Percentiles rank a stretch among this genome's conserved stretches.
Conservation (phyloP, 176 grass and related monocot genomes). For the Eragrostis nindensis region DNA sequence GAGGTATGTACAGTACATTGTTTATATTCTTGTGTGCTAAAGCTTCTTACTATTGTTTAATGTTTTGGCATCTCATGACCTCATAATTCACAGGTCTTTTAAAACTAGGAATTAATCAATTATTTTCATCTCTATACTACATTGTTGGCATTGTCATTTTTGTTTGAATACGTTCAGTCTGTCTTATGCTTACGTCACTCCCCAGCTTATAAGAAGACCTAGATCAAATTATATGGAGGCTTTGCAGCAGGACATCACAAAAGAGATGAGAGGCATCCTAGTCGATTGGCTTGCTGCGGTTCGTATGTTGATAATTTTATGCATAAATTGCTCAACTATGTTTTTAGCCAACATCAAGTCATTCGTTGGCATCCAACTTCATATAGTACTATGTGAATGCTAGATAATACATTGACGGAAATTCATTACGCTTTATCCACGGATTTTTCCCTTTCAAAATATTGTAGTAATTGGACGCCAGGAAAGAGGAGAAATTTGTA, state of each 20-base stretch:
- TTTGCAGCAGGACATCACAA: constrained; percentile 53
- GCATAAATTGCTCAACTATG: background rate
- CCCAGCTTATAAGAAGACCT: constrained; percentile 61
- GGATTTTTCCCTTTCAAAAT: background rate
- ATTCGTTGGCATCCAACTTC: constrained; percentile 15
- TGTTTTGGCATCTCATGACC: background rate
- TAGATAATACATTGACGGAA: constrained; percentile 23
- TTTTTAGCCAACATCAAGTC: background rate
- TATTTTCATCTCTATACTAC: constrained; percentile 22
- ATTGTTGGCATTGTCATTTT: constrained; percentile 9
- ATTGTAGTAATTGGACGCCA: constrained; percentile 24
- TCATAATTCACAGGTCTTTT: constrained; percentile 19
- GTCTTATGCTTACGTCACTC: constrained; percentile 33
- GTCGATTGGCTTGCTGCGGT: constrained; percentile 86
- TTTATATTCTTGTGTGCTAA: constrained; percentile 28
- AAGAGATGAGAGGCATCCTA: constrained; percentile 59
- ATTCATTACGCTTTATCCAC: background rate
- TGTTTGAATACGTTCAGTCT: constrained; percentile 23
- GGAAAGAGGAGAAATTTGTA: constrained; percentile 21
- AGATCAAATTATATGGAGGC: constrained; percentile 49
- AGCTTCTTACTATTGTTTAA: constrained; percentile 8
- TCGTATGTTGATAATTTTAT: constrained; percentile 34
- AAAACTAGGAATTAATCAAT: background rate
- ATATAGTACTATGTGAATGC: background rate
- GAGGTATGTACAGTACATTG: constrained; percentile 47